Conservation (phyloP, 176 grass and related monocot genomes). For the Poa pratensis region DNA sequence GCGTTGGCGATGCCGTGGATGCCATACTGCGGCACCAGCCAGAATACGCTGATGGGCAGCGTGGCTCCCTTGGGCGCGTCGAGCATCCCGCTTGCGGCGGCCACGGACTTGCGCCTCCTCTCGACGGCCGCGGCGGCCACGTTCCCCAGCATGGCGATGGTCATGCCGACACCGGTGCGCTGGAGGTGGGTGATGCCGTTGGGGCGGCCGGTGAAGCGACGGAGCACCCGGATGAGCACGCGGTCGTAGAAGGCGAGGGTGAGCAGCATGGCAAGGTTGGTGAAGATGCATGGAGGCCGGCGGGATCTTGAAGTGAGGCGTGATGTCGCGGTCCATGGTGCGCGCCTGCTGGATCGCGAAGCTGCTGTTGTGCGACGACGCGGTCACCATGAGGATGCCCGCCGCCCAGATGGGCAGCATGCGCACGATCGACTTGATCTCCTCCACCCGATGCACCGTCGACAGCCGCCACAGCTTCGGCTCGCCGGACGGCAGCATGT, state of each 20-base stretch:
- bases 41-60: slow-evolving; percentile 71
- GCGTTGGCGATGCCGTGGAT: slow-evolving; percentile 76
- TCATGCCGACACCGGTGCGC: slow-evolving; percentile 75
- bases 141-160: slow-evolving; percentile 58
- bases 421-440: slow-evolving; percentile 82
- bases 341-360: slow-evolving; percentile 80
- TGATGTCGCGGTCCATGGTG: slow-evolving; percentile 75
- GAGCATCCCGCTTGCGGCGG: slow-evolving; percentile 52
- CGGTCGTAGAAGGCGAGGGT: slow-evolving; percentile 74
- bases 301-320: slow-evolving; percentile 64
- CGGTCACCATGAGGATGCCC: slow-evolving; percentile 66
- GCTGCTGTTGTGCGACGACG: slow-evolving; percentile 72
- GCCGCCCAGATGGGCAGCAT: slow-evolving; percentile 83
- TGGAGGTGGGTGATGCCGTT: slow-evolving; percentile 84
- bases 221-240: slow-evolving; percentile 58
- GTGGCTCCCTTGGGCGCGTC: slow-evolving; percentile 39
- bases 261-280: slow-evolving; percentile 58
- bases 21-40: slow-evolving; percentile 83
- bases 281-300: slow-evolving; percentile 79
- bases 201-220: slow-evolving; percentile 55
- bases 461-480: slow-evolving; percentile 69
- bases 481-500: slow-evolving; percentile 59
- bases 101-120: slow-evolving; percentile 49
- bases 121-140: slow-evolving; percentile 72
- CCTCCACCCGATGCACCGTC: slow-evolving; percentile 88